Evolutionary conservation across 78 protist species (phyloP).

Genomic region (Cyanophora paradoxa): DNA sequence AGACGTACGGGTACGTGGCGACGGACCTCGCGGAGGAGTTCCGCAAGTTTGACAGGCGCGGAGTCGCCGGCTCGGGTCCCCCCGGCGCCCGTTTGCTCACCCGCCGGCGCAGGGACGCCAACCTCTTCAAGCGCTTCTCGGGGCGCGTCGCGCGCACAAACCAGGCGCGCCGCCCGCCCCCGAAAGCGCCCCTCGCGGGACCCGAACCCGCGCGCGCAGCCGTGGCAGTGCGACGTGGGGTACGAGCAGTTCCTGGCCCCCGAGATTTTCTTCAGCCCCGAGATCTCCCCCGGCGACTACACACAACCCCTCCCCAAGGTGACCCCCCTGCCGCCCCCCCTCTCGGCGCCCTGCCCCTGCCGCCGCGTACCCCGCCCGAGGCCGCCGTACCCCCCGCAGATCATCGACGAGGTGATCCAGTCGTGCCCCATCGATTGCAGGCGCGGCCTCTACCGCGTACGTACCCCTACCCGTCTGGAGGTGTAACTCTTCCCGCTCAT

Average conservation of each 20-base stretch:
- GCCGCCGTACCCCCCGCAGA: too few relatives aligned
- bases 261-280: constrained; percentile 98
- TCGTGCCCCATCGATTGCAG: constrained; percentile 95
- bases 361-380: too few relatives aligned
- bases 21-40: constrained; percentile 91
- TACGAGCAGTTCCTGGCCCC: constrained; percentile 99
- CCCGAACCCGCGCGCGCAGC: neutral
- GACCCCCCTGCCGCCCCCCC: neutral
- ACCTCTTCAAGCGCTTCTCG: constrained; percentile 58
- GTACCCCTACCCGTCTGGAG: neutral
- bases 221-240: constrained; percentile 84
- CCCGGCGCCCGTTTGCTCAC: too few relatives aligned
- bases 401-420: constrained; percentile 43
- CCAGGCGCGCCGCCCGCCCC: neutral
- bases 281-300: constrained; percentile 85
- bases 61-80: too few relatives aligned
- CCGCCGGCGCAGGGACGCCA: too few relatives aligned
- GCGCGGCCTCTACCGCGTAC: constrained; percentile 78
- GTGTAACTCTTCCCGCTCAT: neutral
- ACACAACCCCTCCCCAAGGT: constrained; percentile 86
- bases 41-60: constrained; percentile 80
- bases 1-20: constrained; percentile 86
- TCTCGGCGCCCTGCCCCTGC: too few relatives aligned
- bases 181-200: neutral
- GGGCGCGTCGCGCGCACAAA: constrained; percentile 2